Evolutionary conservation across 306 rosid genomes (phyloP).

Genomic region (Macrotyloma uniflorum): DNA sequence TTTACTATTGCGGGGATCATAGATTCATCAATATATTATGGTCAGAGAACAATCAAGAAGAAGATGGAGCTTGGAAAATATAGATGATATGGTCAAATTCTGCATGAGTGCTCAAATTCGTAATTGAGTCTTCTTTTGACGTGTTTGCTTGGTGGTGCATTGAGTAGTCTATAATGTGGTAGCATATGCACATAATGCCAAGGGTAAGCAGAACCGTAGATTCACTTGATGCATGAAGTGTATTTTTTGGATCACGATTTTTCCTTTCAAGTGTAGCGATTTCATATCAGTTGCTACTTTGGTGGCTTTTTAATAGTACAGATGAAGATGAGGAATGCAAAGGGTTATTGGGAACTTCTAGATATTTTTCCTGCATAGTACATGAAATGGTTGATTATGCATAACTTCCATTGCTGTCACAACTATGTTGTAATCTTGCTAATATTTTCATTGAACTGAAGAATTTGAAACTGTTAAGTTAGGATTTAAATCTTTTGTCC

Average conservation of each 20-base stretch:
- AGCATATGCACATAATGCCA: slow-evolving; percentile 4
- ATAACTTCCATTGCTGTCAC: background rate
- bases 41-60: slow-evolving; percentile 71
- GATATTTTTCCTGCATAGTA: slow-evolving; percentile 15
- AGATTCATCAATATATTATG: slow-evolving; percentile 76
- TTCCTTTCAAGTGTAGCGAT: slow-evolving; percentile 21
- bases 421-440: background rate
- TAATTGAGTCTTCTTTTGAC: slow-evolving; percentile 25
- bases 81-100: slow-evolving; percentile 40
- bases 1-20: slow-evolving; percentile 82
- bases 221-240: slow-evolving; percentile 24
- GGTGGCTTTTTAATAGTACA: background rate
- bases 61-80: slow-evolving; percentile 69
- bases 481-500: background rate
- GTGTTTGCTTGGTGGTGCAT: slow-evolving; percentile 23
- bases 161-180: slow-evolving; percentile 24
- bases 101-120: slow-evolving; percentile 19
- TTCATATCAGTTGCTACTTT: slow-evolving; percentile 1
- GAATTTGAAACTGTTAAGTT: slow-evolving; percentile 16
- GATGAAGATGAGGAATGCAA: slow-evolving; percentile 23
- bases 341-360: background rate
- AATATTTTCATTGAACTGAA: slow-evolving; percentile 17
- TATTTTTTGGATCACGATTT: slow-evolving; percentile 24
- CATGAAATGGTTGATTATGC: background rate
- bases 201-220: slow-evolving; percentile 28